Base-by-base conservation (phyloP, 495 filamentous ascomycete genomes). In the Neurospora pannonica region DNA sequence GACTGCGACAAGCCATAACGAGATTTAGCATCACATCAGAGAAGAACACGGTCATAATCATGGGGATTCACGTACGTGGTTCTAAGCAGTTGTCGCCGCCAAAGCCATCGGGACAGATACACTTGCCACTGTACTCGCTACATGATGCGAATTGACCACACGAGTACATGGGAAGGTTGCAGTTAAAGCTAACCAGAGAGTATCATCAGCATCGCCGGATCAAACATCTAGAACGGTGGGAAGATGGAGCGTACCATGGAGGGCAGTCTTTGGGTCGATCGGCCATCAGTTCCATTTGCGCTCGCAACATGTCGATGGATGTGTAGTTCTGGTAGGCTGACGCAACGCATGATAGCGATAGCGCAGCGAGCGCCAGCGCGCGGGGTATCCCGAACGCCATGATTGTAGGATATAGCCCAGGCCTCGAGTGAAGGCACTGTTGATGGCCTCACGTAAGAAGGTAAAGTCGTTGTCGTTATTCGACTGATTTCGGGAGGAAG, bases 11-110 rank as follows among this genome's bases (percentile, higher is more conserved):
- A 31, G 19, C 67, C 79, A 34, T 38, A 54, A 21, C 36, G 7
- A 76, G 11, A n/a, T 21, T 80, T 13, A 79, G 74, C 21, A 73
- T 9, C 24, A 60, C n/a, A 21, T 38, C 15, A 8, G 31, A 24
- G 9, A 40, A 24, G 5, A 11, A 4, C n/a, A 21, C 10, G 71
- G 6, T 5, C 34, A 36, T 74, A 13, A 28, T 15, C 38, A 70
- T 19, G 38, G 42, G 72, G 75, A 38, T 38, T 71, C 54, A 71
- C 85, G 71, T 86, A 91, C 89, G 84, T 42, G 96, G 96, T 75
- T 90, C 82, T 10, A 95, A 88, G 78, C 96, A 99, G 82, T 98
- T 94, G 77, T 97, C 92, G 70, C 95, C 95, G 60, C 94, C 97
- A 80, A 94, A 99, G 17, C 96, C 96, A 2, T 92, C 87, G 2